Base-by-base conservation (phyloP, 2,329 filamentous ascomycete genomes). In the Nothophoma quercina region DNA sequence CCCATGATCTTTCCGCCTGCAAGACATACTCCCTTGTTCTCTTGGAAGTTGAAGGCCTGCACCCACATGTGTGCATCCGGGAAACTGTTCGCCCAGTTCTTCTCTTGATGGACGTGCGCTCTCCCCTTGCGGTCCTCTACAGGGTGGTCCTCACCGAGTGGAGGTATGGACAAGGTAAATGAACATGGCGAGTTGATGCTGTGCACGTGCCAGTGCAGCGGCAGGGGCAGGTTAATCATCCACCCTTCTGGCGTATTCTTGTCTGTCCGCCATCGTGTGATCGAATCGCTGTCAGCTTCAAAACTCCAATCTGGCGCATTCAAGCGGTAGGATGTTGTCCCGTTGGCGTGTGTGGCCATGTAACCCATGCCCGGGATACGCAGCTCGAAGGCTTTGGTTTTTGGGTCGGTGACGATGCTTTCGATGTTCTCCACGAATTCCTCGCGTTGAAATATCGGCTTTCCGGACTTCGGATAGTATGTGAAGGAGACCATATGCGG, bases 141-240 rank as follows among this genome's bases (percentile, higher is more conserved):
- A 60, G 65, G 51, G 3, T 64, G 58, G 1, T 52, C 47, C 57
- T 63, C 29, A 9, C 55, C 59, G 4, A 69, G 46, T 4, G 64
- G 57, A 1, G 75, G 69, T 5, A 81, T 75, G 4, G 60, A 56
- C 30, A 82, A 68, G 4, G 56, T 58, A 63, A 77, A 79, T 3
- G 65, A 63, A 43, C 73, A 74, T 1, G 70, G 60, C 1, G 79
- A 80, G 30, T 64, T 70, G 7, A 79, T 70, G 1, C 77, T 78
- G 25, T 81, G 77, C 4, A 82, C 80, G 55, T 81, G 78, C 80
- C 79, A 82, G 55, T 82, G 80, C 2, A 82, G 62, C 1, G 80
- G 80, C 0, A 82, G 63, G 1, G 79, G 79, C 0, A 82, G 67
- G 16, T 75, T 52, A 4, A 77, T 74, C n/a, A 82, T 70, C 54